Base-by-base conservation (phyloP, 768 basidiomycete genomes). In the Tricholoma hemisulphureum region DNA sequence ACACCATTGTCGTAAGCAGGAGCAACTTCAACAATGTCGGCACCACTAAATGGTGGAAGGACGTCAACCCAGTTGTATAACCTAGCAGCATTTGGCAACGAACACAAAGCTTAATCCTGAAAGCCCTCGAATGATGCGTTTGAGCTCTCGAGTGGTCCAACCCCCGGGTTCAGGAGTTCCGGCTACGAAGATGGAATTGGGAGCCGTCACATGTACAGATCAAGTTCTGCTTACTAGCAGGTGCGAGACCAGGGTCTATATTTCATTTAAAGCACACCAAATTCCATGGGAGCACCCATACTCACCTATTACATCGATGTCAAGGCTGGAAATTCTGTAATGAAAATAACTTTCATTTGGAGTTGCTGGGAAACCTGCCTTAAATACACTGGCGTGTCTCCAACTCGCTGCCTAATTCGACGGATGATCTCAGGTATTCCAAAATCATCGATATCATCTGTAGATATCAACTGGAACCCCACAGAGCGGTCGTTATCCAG, bases 131-230 rank as follows among this genome's bases (percentile, higher is more conserved):
- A 93, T 77, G 63, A 92, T 89, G 32, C 88, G 82, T 65, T 92
- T 91, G 39, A 91, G 77, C 71, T 93, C 91, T 49, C 91, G 83
- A 18, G 83, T 86, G 3, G 91, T 91, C 90, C 89, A 92, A 11
- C 91, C 91, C 29, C 91, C 91, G 2, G 87, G 79, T 69, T 93
- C 91, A 13, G 91, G 91, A 1, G 91, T 93, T 13, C 91, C 90
- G 56, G 92, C 88, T 91, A 65, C 48, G 35, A 57, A 46, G 34
- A 1, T 34, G 37, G 46, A 50, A 16, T 51, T 14, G 49, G 39
- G 24, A 55, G 23, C 6, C 45, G 9, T 13, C 9, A 59, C 21
- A 55, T 16, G 18, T 35, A 16, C 11, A 52, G 31, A 23, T 28
- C 24, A 11, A 16, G 29, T 23, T 6, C 58, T 26, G 76, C 87